Base-by-base conservation (phyloP, 331 rosid genomes). In the Malus hybrid region DNA sequence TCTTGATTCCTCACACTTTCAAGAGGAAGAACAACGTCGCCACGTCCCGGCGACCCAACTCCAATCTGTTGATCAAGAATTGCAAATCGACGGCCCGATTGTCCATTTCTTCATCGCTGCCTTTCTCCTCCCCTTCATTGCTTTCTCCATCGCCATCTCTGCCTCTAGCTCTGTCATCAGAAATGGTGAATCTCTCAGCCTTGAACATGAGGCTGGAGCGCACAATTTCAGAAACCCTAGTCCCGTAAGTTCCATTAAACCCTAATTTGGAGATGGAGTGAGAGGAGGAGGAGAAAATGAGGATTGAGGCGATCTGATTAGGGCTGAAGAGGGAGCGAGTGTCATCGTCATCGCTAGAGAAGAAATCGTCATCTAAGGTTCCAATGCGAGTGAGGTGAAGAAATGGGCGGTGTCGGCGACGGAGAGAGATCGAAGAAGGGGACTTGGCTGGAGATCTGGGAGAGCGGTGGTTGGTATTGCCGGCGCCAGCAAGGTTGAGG, bases 331-430 rank as follows among this genome's bases (percentile, higher is more conserved):
- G 77, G 61, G 78, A 56, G 36, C 92, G 89, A 10, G 86, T 90
- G 4, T 86, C 91, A 42, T 86, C 91, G 39, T 91, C 97, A 28
- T 88, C 97, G 3, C 93, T 91, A 74, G 97, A 91, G 88, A 91
- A 92, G 71, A 91, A 87, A 70, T 94, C 99, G 1, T 90, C 97
- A 6, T 94, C 99, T 27, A 94, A 89, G 88, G 99, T 92, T 52
- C 96, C 97, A 42, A 91, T 89, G 2, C 97, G 93, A 36, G 96
- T 90, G 72, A 94, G 93, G 60, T 94, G 99, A 5, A 94, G 95
- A 19, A 94, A 92, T 0, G 97, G 97, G 46, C 95, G 92, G 8
- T 85, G 91, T 36, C 82, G 84, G 52, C 78, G 87, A 12, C 87
- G 90, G 19, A 71, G 87, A 10, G 46, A 33, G 68, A 85, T 73